These are phyloP conservation scores for Talaromyces sp. DNA, from an alignment of 2,329 filamentous ascomycete genomes.

Conservation along the genomic window DNA sequence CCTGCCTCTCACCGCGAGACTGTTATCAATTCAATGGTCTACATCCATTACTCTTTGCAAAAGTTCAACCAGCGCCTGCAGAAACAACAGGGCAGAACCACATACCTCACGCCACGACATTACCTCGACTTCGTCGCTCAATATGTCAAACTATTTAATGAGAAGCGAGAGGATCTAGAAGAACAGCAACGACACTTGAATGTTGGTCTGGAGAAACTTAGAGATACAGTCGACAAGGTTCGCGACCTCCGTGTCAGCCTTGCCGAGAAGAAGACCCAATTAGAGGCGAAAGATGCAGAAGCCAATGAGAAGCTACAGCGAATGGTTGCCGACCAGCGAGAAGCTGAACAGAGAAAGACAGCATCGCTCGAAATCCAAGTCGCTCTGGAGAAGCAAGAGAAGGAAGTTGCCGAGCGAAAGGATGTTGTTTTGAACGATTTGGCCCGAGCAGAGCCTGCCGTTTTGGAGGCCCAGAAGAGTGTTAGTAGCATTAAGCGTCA, in stretches of 20 bases:
- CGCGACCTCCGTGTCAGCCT: slow-evolving; percentile 85
- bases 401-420: slow-evolving; percentile 76
- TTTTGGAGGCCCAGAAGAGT: slow-evolving; percentile 87
- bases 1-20: slow-evolving; percentile 88
- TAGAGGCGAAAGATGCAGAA: slow-evolving; percentile 90
- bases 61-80: slow-evolving; percentile 82
- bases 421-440: slow-evolving; percentile 85
- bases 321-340: slow-evolving; percentile 93
- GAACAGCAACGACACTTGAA: slow-evolving; percentile 98
- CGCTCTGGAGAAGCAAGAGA: slow-evolving; percentile 83
- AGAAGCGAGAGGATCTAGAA: slow-evolving; percentile 97
- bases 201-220: slow-evolving; percentile 93
- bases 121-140: slow-evolving; percentile 98
- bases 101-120: slow-evolving; percentile 91
- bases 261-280: slow-evolving; percentile 87
- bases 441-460: slow-evolving; percentile 86
- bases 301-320: slow-evolving; percentile 95
- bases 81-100: slow-evolving; percentile 88
- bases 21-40: slow-evolving; percentile 97
- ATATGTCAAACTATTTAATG: slow-evolving; percentile 94
- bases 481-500: slow-evolving; percentile 98
- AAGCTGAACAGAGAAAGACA: slow-evolving; percentile 87
- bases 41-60: slow-evolving; percentile 93
- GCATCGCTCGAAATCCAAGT: slow-evolving; percentile 85
- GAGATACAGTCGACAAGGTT: slow-evolving; percentile 96